Evolutionary conservation across 2,329 filamentous ascomycete genomes (phyloP).

Genomic region (Botrytis fabae): DNA sequence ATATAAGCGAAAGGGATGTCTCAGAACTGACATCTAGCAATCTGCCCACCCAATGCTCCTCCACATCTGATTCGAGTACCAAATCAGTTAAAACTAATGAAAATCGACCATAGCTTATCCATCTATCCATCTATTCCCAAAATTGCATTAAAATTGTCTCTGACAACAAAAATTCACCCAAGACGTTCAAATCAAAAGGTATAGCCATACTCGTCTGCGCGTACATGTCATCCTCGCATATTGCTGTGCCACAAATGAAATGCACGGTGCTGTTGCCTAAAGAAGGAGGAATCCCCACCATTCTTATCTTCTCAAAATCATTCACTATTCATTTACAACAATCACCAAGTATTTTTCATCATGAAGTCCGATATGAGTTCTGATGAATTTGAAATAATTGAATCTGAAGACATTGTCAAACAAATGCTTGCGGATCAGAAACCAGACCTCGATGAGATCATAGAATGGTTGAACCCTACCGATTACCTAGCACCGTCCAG

Average conservation of each 20-base stretch:
- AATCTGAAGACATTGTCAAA: background rate
- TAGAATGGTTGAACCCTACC: slow-evolving; percentile 31
- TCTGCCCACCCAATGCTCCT: background rate
- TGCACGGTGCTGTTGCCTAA: background rate
- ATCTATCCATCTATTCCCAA: background rate
- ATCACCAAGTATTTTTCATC: background rate
- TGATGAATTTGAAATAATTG: slow-evolving; percentile 6
- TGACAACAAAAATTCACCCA: background rate
- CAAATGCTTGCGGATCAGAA: background rate
- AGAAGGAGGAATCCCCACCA: background rate
- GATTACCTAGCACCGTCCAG: slow-evolving; percentile 28
- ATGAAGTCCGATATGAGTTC: background rate
- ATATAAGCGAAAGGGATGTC: background rate
- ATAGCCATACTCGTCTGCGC: background rate
- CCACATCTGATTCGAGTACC: background rate
- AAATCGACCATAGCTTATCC: background rate
- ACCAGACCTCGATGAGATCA: background rate
- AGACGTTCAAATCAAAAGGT: background rate
- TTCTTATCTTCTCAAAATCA: background rate
- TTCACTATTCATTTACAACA: background rate
- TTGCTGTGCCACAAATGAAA: background rate
- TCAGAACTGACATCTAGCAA: background rate
- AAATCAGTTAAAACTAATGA: background rate
- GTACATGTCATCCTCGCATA: slow-evolving; percentile 7
- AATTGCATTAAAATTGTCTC: accelerated